Base-by-base conservation (phyloP, 1,139 yeast genomes). In the Hyphopichia buzzinii region DNA sequence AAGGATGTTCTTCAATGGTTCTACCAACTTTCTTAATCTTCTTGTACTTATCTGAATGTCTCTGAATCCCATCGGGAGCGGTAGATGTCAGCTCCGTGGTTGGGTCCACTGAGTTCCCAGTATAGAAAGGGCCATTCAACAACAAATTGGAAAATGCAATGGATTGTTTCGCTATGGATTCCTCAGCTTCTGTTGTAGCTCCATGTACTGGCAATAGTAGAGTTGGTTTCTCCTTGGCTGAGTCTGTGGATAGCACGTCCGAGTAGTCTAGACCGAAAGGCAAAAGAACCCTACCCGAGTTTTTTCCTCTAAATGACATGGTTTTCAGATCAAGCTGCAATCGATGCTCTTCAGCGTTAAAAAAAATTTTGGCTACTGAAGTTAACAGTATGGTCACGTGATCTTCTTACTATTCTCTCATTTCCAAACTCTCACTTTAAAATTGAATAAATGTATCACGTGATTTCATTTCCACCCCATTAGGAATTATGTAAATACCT, bases 1-100 rank as follows among this genome's bases (percentile, higher is more conserved):
- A 88, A 1, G 96, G 96, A 61, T 87, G 94, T 40, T 86, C 95
- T 46, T 83, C 84, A 13, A 85, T 77, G 3, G 94, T 81, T 38
- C 84, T 73, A 1, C 92, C 92, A n/a, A 82, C 74, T 50, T 77
- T 82, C 39, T 86, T 76, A 44, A 79, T 81, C 53, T 84, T 84
- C 47, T 84, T 71, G 55, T 83, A 86, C 51, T 70, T 72, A 55
- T 86, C 95, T 3, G 89, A 77, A 53, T 84, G 84, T 49, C 95
- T 70, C 49, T 80, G 77, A 29, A 86, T 74, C 0, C 88, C 88
- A 53, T 83, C 75, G 0, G 64, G 55, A 3, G 59, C 53, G 3
- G 49, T 42, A 6, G 49, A 47, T 8, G 48, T 43, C 16, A 38
- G 76, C 38, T 38, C 42, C 29, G 30, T 37, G 21, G 21, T 22